Evolutionary conservation across 1,284 basidiomycete species (phyloP), one percentile per base, ranked within the genome.

Genomic region (Marasmius tenuissimus): DNA sequence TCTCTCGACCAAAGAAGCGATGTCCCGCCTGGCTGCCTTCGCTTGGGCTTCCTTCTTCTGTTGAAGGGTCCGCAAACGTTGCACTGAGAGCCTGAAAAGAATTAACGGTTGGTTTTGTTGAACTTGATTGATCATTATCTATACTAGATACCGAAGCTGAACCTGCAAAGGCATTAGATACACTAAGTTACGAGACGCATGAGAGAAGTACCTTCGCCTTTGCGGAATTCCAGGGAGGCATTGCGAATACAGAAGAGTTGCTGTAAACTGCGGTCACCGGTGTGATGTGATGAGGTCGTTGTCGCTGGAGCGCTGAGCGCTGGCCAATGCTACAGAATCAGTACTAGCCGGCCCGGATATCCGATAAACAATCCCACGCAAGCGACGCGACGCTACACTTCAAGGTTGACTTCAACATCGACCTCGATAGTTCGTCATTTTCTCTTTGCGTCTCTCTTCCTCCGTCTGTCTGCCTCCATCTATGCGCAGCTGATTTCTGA

Each of bases 41-140:
- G 95, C 94, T 63, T 97, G 88, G 0, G 96, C 94, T 66, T 91
- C 87, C 77, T 93, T 96, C 85, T 98, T 98, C 78, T 96, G 92
- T 71, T 97, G 94, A 2, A 97, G 78, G 38, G 92, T 94, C 58
- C 93, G 85, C 58, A 97, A 81, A 6, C 96, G 88, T 75, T 98
- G 96, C 35, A 97, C 91, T 3, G 95, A 93, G 53, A 98, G 85
- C 65, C 93, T 96, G 58, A 33, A 56, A 50, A 20, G 22, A 54
- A 54, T 38, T 38, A 18, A 58, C 14, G 45, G 27, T 34, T 49
- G 22, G 42, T 27, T 42, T 20, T 61, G 27, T 42, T 51, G 51
- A 20, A 45, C 38, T 35, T 35, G 48, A 37, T 48, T 10, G 40
- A 35, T 35, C 48, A 12, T 22, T 50, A 27, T 7, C 37, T 35